Conservation (phyloP, 2,329 filamentous ascomycete species). For the Scedosporium apiospermum region DNA sequence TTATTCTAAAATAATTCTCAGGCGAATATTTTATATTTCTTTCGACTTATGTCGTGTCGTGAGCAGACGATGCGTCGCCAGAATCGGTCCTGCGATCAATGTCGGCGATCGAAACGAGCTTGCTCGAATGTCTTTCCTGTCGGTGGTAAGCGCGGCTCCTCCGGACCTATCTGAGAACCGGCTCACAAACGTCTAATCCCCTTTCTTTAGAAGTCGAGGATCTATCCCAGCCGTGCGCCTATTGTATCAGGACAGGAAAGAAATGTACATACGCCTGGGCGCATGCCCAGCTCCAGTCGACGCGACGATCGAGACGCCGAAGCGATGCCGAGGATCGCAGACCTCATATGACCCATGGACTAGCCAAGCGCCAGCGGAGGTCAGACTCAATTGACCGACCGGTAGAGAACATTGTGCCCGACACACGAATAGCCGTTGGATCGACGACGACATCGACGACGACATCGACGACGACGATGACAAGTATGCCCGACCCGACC, state of each 20-base stretch:
- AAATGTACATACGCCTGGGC: slow-evolving; percentile 12
- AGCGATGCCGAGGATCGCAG: background rate
- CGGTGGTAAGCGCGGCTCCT: background rate
- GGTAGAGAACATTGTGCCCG: background rate
- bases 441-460: background rate
- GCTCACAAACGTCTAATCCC: background rate
- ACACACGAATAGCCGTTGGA: background rate
- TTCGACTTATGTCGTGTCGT: background rate
- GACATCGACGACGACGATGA: background rate
- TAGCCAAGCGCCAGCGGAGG: background rate
- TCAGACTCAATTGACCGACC: background rate
- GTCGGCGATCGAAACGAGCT: background rate
- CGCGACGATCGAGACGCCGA: background rate
- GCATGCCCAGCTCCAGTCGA: slow-evolving; percentile 8
- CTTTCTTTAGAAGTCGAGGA: background rate
- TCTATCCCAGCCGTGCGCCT: slow-evolving; percentile 9
- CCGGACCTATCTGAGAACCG: background rate
- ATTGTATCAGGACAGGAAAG: slow-evolving; percentile 11
- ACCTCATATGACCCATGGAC: background rate
- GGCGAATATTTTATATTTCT: background rate
- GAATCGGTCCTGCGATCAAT: slow-evolving; percentile 3
- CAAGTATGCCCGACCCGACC: background rate
- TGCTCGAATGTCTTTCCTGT: background rate
- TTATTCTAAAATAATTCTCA: background rate
- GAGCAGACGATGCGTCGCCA: background rate